phyloP scores from a whole-genome alignment of 108 stramenopile genomes.

The Epipyxis sp. region DNA sequence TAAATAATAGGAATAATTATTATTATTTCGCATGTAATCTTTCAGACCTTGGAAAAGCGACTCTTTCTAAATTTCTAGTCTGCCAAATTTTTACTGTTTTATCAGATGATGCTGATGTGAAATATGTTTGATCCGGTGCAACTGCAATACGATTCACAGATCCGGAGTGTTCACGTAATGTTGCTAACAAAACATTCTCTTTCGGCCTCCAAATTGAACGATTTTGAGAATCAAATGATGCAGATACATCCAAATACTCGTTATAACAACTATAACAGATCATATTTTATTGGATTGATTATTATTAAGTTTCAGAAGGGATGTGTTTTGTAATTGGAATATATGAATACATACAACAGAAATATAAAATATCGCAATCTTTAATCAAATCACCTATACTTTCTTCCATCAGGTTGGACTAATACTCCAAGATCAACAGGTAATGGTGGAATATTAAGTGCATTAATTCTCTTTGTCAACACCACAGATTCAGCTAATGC shows the following conservation, averaged over 20 bases:
- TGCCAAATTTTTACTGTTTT: background rate
- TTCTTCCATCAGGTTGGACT: background rate
- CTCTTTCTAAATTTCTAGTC: background rate
- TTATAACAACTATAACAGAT: no score
- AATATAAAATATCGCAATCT: no score
- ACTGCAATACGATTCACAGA: conserved; percentile 18
- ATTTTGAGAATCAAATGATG: no score
- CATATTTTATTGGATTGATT: no score
- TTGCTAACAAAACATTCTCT: background rate
- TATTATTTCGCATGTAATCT: no score
- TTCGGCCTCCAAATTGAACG: background rate
- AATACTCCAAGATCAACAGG: background rate
- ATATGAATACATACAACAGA: no score
- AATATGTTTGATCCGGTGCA: background rate
- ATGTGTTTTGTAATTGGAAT: no score
- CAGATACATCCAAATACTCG: no score
- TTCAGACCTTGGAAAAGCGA: conserved; percentile 21
- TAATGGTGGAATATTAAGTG: background rate
- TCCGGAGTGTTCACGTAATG: conserved; percentile 3
- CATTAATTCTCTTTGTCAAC: background rate
- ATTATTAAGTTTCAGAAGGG: no score
- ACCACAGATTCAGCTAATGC: background rate
- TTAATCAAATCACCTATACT: no score
- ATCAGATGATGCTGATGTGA: conserved; percentile 18
- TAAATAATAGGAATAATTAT: no score